Percentiles rank a stretch among this genome's conserved stretches.
Conservation (phyloP, 169 alveolate species). For the Plasmodium sp. region DNA sequence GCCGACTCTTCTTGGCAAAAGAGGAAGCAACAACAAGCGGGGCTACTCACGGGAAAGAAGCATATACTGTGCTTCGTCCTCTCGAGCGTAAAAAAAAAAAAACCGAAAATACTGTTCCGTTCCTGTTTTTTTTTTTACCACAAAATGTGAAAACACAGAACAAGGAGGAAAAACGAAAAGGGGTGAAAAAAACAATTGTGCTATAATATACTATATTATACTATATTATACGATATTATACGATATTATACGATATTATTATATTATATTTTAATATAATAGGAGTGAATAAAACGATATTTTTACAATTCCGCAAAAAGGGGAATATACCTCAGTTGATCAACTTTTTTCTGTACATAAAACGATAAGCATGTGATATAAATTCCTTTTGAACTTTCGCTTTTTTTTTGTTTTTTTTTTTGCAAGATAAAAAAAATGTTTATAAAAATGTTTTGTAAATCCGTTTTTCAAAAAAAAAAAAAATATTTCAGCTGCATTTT, state of each 20-base stretch:
- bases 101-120: neutral
- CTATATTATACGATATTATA: too few species aligned
- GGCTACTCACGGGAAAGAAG: neutral
- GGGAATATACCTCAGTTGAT: neutral
- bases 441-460: neutral
- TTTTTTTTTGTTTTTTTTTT: neutral
- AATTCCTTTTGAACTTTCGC: neutral
- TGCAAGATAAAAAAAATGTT: neutral
- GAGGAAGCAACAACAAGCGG: neutral
- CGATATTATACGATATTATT: too few species aligned
- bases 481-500: slow-evolving; percentile 13
- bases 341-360: neutral
- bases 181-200: neutral
- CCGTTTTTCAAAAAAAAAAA: slow-evolving; percentile 8
- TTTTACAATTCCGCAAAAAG: neutral
- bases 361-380: neutral
- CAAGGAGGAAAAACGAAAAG: neutral
- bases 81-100: neutral
- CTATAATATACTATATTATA: too few species aligned
- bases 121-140: neutral
- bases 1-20: neutral
- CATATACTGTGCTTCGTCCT: neutral
- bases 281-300: neutral
- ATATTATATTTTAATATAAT: too few species aligned
- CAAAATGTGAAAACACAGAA: neutral